Percentiles rank a stretch among this genome's conserved stretches.
These are phyloP conservation scores for Neocatenulostroma microsporum DNA, from an alignment of 2,329 filamentous ascomycete species.

Conservation along the genomic window DNA sequence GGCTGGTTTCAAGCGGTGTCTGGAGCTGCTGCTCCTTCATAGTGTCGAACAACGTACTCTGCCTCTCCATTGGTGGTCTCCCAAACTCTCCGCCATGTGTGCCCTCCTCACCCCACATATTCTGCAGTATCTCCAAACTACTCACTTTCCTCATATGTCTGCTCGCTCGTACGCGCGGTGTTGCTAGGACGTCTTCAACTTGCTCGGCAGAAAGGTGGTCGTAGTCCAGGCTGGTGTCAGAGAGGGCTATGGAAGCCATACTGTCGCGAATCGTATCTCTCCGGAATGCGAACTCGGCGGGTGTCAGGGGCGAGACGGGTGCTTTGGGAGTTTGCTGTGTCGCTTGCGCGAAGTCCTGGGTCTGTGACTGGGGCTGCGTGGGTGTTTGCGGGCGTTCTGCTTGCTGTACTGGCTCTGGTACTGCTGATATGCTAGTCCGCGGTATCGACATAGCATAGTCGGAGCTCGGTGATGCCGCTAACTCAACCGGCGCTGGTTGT, in stretches of 20 bases:
- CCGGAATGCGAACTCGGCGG: conserved; percentile 2
- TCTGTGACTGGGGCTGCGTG: not conserved
- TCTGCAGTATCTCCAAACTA: conserved; percentile 28
- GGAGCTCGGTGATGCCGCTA: not conserved
- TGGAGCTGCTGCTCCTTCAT: conserved; percentile 16
- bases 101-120: conserved; percentile 16
- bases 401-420: not conserved
- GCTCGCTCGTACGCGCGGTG: conserved; percentile 21
- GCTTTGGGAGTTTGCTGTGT: not conserved
- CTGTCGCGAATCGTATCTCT: conserved; percentile 13
- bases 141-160: conserved; percentile 24
- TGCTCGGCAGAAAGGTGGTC: conserved; percentile 24
- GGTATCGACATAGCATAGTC: not conserved
- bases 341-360: not conserved
- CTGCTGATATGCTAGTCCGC: not conserved
- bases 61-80: conserved; percentile 8
- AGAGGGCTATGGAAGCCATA: conserved; percentile 27
- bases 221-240: conserved; percentile 25
- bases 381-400: not conserved
- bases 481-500: not conserved
- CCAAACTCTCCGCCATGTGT: no score
- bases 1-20: conserved; percentile 10
- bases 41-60: conserved; percentile 27
- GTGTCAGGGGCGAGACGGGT: conserved; percentile 8
- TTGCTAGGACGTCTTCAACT: conserved; percentile 25